Percentiles rank a stretch among this genome's conserved stretches.
phyloP scores from a whole-genome alignment of 2,329 filamentous ascomycete species.

The Cladosporium austrohemisphaericum region DNA sequence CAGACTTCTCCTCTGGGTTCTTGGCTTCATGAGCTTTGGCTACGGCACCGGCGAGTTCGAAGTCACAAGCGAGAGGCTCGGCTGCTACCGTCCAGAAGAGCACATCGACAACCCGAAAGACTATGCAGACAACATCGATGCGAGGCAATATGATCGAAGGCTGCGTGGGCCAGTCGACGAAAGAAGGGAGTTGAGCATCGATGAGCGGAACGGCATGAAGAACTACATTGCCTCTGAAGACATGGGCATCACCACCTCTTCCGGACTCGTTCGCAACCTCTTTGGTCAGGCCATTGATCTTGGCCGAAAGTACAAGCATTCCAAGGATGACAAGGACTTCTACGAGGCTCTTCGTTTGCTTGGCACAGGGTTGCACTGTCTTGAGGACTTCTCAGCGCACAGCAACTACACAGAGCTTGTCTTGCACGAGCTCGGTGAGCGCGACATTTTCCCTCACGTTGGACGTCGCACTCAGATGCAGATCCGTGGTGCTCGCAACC shows the following conservation, averaged over 20 bases:
- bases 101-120: slow-evolving; percentile 51
- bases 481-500: slow-evolving; percentile 60
- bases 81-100: slow-evolving; percentile 50
- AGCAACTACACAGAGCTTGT: slow-evolving; percentile 90
- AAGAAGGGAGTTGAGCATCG: slow-evolving; percentile 70
- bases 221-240: slow-evolving; percentile 91
- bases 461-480: slow-evolving; percentile 69
- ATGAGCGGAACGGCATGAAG: slow-evolving; percentile 62
- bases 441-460: slow-evolving; percentile 79
- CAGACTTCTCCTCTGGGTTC: slow-evolving; percentile 53
- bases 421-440: slow-evolving; percentile 80
- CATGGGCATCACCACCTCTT: slow-evolving; percentile 74
- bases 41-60: slow-evolving; percentile 57
- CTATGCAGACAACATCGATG: slow-evolving; percentile 83
- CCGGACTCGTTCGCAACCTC: slow-evolving; percentile 69
- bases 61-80: slow-evolving; percentile 51
- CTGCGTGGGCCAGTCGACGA: slow-evolving; percentile 82
- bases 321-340: slow-evolving; percentile 68
- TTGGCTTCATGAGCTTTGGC: slow-evolving; percentile 55
- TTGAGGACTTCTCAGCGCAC: slow-evolving; percentile 90
- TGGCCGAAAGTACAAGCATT: slow-evolving; percentile 67
- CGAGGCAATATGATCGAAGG: slow-evolving; percentile 73
- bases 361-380: slow-evolving; percentile 83
- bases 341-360: slow-evolving; percentile 82
- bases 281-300: slow-evolving; percentile 73